These are phyloP conservation scores for Fraxinus baroniana DNA, from an alignment of 305 asterid genomes.

Conservation along the genomic window DNA sequence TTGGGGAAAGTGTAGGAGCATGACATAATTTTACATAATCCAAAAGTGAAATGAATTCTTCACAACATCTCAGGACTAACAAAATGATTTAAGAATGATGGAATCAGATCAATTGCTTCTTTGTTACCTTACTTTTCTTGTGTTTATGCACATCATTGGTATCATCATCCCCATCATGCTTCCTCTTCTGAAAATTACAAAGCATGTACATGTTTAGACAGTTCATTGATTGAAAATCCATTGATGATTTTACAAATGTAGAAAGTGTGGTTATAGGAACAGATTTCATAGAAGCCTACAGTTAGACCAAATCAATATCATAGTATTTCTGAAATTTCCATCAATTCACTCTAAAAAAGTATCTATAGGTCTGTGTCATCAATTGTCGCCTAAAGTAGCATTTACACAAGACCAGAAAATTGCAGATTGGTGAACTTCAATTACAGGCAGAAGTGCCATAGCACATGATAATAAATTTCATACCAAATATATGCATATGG, in stretches of 20 bases:
- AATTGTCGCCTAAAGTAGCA: conserved; percentile 14
- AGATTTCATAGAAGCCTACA: not conserved
- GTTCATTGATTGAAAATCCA: conserved; percentile 6
- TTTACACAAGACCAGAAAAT: conserved; percentile 1
- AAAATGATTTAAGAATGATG: conserved; percentile 12
- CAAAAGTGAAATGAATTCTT: not conserved
- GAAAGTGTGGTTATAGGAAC: not conserved
- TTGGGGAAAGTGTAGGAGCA: conserved; percentile 17
- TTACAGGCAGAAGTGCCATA: not conserved
- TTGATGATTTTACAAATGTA: conserved; percentile 8
- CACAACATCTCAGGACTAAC: conserved; percentile 2
- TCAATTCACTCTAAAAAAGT: conserved; percentile 2
- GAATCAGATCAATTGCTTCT: conserved; percentile 20
- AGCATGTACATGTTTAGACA: not conserved
- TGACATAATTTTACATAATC: conserved; percentile 12
- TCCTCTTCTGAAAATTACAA: conserved; percentile 70
- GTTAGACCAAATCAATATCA: conserved; percentile 12
- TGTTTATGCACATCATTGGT: conserved; percentile 70
- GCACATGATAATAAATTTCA: conserved; percentile 9
- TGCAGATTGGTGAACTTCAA: not conserved
- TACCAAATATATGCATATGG: not conserved
- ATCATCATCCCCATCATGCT: conserved; percentile 86
- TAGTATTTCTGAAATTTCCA: conserved; percentile 9
- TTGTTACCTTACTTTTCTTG: conserved; percentile 88
- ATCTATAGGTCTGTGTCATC: not conserved